These are phyloP conservation scores for Meyerozyma athensensis DNA, from an alignment of 1,139 yeast genomes.

Conservation along the genomic window DNA sequence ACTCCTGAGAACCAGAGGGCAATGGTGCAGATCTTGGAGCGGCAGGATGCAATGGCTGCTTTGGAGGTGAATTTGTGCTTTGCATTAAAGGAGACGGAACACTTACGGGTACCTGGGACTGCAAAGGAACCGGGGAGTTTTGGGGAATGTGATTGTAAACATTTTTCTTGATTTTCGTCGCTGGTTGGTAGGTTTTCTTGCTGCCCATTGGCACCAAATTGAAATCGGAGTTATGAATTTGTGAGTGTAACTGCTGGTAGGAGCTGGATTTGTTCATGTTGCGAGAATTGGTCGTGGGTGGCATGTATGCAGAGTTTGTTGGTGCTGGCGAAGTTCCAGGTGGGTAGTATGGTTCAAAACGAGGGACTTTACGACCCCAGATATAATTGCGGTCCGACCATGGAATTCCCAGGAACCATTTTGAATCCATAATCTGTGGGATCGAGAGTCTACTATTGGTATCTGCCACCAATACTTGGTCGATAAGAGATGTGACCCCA, in stretches of 20 bases:
- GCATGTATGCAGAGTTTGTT: conserved; percentile 25
- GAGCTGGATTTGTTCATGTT: conserved; percentile 36
- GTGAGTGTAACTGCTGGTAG: conserved; percentile 40
- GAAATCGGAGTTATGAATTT: conserved; percentile 35
- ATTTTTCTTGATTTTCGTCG: conserved; percentile 10
- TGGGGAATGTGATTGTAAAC: neutral
- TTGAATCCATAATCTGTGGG: conserved; percentile 20
- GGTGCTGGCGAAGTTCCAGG: conserved; percentile 14
- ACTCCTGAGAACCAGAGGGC: neutral
- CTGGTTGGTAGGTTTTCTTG: conserved; percentile 10
- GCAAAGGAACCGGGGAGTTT: conserved; percentile 3
- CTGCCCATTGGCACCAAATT: conserved; percentile 14
- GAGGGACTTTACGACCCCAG: conserved; percentile 45
- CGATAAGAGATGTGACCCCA: conserved; percentile 62
- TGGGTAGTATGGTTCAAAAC: conserved; percentile 52
- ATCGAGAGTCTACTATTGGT: conserved; percentile 31
- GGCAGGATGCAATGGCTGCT: too few relatives aligned
- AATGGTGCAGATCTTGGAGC: neutral
- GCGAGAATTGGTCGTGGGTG: conserved; percentile 34
- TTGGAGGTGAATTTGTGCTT: conserved; percentile 2
- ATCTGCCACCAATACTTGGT: conserved; percentile 55
- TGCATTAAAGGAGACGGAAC: neutral
- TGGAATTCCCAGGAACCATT: conserved; percentile 37
- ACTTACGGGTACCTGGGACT: neutral
- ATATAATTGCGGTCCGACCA: conserved; percentile 41